Evolutionary conservation across 495 filamentous ascomycete species (phyloP), one percentile per base, ranked within the genome.

Genomic region (Haplographium delicatum): DNA sequence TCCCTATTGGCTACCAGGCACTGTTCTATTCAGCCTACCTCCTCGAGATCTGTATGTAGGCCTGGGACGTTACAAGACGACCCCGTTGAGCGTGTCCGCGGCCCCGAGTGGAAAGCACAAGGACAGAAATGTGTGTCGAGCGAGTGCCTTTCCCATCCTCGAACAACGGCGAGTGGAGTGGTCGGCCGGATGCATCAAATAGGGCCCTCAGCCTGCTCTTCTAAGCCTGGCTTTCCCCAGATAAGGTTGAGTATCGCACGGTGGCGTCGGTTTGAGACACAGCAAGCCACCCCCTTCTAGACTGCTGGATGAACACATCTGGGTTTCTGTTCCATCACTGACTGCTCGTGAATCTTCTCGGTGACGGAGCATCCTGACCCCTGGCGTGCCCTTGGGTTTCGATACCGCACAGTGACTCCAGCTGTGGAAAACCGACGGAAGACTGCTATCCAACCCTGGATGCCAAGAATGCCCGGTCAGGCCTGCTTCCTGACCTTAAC

Each of bases 231-330:
- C 47, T 44, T 55, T 47, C 54, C 51, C 54, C 54, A 61, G 54
- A 44, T 53, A 53, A 51, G 54, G 40, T 46, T 43, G 20, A 33
- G 45, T 44, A 49, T 54, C n/a, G 42, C 43, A 18, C 41, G 47
- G 47, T 58, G 47, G 54, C 58, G 51, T 44, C 41, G 47, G 22
- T 16, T 41, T 55, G 54, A 61, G 58, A 61, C 51, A 42, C 8
- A 46, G 41, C 48, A 54, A 54, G 54, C 58, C 54, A 57, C 58
- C 54, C 51, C 58, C 54, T 57, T 52, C 51, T 15, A 33, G 46
- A 42, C 27, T 52, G 38, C 41, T 56, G 50, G 46, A 57, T 51
- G 58, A 57, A 54, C 45, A 49, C 22, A 42, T 34, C 40, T 39
- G 38, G 28, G 34, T 23, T 16, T 41, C 54, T 38, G 54, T 47